Conservation (phyloP, 2,329 filamentous ascomycete genomes). For the Hyphodiscus sp. region DNA sequence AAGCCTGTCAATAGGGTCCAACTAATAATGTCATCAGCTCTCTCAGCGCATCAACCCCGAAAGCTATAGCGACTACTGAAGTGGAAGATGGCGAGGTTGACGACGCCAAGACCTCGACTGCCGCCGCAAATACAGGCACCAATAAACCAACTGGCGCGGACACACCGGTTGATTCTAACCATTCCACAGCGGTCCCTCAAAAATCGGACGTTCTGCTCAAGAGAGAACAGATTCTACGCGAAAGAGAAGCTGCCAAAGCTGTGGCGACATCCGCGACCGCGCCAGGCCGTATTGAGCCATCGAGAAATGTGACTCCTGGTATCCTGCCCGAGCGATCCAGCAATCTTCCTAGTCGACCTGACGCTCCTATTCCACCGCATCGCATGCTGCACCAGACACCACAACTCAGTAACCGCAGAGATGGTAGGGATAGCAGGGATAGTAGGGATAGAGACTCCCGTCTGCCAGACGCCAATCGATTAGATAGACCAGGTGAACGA, state of each 20-base stretch:
- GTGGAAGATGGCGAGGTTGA: slow-evolving; percentile 70
- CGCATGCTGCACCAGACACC: slow-evolving; percentile 20
- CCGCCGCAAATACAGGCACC: neutral
- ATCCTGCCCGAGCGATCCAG: slow-evolving; percentile 18
- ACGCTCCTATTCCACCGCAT: slow-evolving; percentile 24
- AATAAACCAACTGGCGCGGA: neutral
- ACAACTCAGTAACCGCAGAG: slow-evolving; percentile 28
- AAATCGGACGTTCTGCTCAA: slow-evolving; percentile 24
- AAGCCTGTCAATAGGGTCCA: neutral
- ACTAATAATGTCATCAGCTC: slow-evolving; percentile 31
- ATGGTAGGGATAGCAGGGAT: slow-evolving; percentile 16
- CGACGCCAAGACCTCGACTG: slow-evolving; percentile 41
- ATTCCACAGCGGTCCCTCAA: slow-evolving; percentile 8
- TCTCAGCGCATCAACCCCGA: slow-evolving; percentile 28
- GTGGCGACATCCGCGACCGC: slow-evolving; percentile 12
- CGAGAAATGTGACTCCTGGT: slow-evolving; percentile 8
- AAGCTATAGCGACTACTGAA: slow-evolving; percentile 35
- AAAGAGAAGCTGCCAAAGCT: slow-evolving; percentile 23
- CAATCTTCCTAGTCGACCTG: slow-evolving; percentile 28
- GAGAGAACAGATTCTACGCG: slow-evolving; percentile 24
- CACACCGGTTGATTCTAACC: slow-evolving; percentile 1
- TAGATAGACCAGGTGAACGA: slow-evolving; percentile 26
- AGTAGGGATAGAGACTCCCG: slow-evolving; percentile 9
- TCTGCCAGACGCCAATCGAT: slow-evolving; percentile 17
- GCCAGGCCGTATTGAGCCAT: slow-evolving; percentile 20